phyloP scores from a whole-genome alignment of 2,329 filamentous ascomycete species.

The Herpotrichia juniperi region DNA sequence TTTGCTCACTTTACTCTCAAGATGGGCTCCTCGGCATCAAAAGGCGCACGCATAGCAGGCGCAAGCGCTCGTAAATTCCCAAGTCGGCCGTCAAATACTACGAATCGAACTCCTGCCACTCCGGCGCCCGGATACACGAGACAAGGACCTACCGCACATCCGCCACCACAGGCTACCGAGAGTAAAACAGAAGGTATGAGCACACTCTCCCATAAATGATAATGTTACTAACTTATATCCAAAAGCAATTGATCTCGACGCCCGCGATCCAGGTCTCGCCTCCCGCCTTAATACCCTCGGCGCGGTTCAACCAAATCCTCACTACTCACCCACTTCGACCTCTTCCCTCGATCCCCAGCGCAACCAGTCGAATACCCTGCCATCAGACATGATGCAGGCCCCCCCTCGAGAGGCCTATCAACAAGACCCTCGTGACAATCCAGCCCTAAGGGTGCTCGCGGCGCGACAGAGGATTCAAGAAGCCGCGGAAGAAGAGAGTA shows the following conservation, averaged over 20 bases:
- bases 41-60: constrained; percentile 58
- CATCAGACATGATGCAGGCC: constrained; percentile 39
- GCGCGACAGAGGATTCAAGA: constrained; percentile 58
- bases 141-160: constrained; percentile 50
- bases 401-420: constrained; percentile 34
- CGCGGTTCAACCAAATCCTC: constrained; percentile 63
- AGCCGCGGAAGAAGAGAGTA: constrained; percentile 61
- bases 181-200: constrained; percentile 47
- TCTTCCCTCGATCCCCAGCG: constrained; percentile 49
- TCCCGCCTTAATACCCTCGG: constrained; percentile 75
- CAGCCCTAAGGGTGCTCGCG: constrained; percentile 60
- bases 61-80: constrained; percentile 63
- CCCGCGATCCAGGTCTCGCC: constrained; percentile 71
- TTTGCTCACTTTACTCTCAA: too few species aligned
- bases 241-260: constrained; percentile 64
- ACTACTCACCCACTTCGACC: constrained; percentile 61
- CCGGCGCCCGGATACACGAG: constrained; percentile 33
- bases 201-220: too few species aligned
- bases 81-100: constrained; percentile 49
- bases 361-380: constrained; percentile 29
- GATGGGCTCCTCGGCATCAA: constrained; percentile 67
- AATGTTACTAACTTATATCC: constrained; percentile 1
- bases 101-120: constrained; percentile 35
- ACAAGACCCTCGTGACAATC: constrained; percentile 53
- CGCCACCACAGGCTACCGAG: constrained; percentile 45